phyloP scores from a whole-genome alignment of 1,139 yeast species.

The Schwanniomyces etchellsii region DNA sequence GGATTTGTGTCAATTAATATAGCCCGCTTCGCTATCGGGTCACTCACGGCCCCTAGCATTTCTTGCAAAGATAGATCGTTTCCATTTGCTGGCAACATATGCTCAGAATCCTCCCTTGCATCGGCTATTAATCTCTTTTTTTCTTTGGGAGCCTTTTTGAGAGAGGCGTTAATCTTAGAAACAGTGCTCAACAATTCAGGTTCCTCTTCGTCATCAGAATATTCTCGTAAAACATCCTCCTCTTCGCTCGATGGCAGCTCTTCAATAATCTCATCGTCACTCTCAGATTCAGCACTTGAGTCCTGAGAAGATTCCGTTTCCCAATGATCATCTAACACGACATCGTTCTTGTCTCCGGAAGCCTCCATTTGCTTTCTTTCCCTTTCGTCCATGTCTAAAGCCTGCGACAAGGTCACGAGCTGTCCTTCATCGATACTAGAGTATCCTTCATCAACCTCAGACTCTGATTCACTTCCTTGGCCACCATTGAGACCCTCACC shows the following conservation, averaged over 20 bases:
- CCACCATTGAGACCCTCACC: slow-evolving; percentile 15
- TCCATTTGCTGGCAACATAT: slow-evolving; percentile 55
- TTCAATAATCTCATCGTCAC: slow-evolving; percentile 18
- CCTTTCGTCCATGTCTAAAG: slow-evolving; percentile 79
- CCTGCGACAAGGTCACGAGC: slow-evolving; percentile 71
- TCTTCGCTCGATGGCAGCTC: slow-evolving; percentile 13
- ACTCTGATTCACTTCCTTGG: slow-evolving; percentile 16
- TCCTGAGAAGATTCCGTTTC: slow-evolving; percentile 22
- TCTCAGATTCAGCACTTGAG: slow-evolving; percentile 14
- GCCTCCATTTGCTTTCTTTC: slow-evolving; percentile 25
- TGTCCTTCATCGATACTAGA: slow-evolving; percentile 66
- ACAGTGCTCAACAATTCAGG: slow-evolving; percentile 33
- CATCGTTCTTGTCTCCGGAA: slow-evolving; percentile 17
- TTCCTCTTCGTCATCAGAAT: slow-evolving; percentile 26
- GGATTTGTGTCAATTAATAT: slow-evolving; percentile 42
- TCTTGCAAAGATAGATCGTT: slow-evolving; percentile 63
- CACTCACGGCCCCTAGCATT: slow-evolving; percentile 63
- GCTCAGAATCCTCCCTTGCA: slow-evolving; percentile 65
- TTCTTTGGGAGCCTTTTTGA: slow-evolving; percentile 29
- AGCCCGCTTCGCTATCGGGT: slow-evolving; percentile 41
- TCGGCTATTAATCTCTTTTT: slow-evolving; percentile 41
- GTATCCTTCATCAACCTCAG: slow-evolving; percentile 40
- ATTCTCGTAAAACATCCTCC: slow-evolving; percentile 14
- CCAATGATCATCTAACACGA: slow-evolving; percentile 41
- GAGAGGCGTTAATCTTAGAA: slow-evolving; percentile 20